phyloP scores from a whole-genome alignment of 306 rosid species.

The Begonia masoniana region DNA sequence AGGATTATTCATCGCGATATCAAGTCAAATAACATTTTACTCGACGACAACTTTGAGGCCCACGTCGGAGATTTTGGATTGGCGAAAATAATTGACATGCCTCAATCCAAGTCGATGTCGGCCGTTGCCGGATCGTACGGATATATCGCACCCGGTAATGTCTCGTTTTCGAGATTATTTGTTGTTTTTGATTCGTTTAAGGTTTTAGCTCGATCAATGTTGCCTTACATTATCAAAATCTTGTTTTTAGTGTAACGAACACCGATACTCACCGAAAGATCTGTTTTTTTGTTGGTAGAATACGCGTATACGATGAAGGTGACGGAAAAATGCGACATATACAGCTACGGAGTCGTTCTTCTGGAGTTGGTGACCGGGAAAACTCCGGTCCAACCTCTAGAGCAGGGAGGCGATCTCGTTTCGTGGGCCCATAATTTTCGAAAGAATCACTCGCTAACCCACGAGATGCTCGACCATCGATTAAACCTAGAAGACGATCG shows the following conservation, averaged over 20 bases:
- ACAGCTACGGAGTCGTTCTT: slow-evolving; percentile 77
- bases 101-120: slow-evolving; percentile 68
- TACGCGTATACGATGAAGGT: slow-evolving; percentile 87
- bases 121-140: slow-evolving; percentile 96
- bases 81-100: slow-evolving; percentile 85
- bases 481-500: slow-evolving; percentile 41
- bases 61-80: slow-evolving; percentile 92
- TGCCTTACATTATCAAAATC: too few relatives aligned
- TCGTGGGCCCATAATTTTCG: slow-evolving; percentile 20
- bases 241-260: too few relatives aligned
- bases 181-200: background rate
- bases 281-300: slow-evolving; percentile 30
- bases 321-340: slow-evolving; percentile 75
- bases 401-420: slow-evolving; percentile 73
- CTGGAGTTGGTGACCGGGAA: slow-evolving; percentile 72
- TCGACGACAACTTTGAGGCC: slow-evolving; percentile 66
- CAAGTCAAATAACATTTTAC: slow-evolving; percentile 76
- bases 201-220: too few relatives aligned
- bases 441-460: slow-evolving; percentile 22
- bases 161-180: background rate
- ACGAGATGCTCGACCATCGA: slow-evolving; percentile 43
- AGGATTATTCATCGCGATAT: slow-evolving; percentile 78
- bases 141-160: slow-evolving; percentile 82
- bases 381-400: slow-evolving; percentile 62
- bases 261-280: background rate